A percentile compares a stretch with the other conserved stretches of the same genome.
phyloP scores from a whole-genome alignment of 495 filamentous ascomycete genomes.

The Aspergillus coremiiformis region DNA sequence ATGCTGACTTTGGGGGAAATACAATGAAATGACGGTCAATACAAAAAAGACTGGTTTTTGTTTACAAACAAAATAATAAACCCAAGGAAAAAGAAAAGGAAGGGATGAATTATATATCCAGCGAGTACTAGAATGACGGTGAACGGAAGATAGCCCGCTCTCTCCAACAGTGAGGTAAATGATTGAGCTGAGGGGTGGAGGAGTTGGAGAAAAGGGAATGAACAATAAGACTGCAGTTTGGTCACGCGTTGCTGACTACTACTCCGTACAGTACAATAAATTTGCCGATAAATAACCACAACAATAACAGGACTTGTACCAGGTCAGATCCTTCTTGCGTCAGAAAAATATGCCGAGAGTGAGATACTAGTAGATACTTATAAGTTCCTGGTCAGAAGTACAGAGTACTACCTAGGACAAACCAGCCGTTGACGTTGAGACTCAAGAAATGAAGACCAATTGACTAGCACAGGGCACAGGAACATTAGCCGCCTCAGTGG shows the following conservation, averaged over 20 bases:
- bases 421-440: no score
- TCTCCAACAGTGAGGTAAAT: neutral
- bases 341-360: neutral
- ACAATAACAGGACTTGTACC: neutral
- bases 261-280: neutral
- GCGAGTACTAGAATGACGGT: neutral
- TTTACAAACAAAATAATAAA: neutral
- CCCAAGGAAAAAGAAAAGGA: neutral
- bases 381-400: neutral
- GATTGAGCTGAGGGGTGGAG: neutral
- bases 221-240: neutral
- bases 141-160: neutral
- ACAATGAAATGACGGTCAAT: neutral
- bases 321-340: neutral
- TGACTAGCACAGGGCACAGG: neutral
- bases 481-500: neutral
- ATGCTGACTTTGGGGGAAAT: constrained; percentile 6
- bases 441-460: neutral
- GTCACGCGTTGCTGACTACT: neutral
- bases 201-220: neutral
- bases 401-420: neutral
- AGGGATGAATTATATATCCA: neutral
- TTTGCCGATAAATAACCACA: neutral
- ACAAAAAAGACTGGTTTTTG: neutral
- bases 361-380: neutral